A percentile compares a stretch with the other conserved stretches of the same genome.
Evolutionary conservation across 768 basidiomycete species (phyloP).

Genomic region (Pulveroboletus sp.): DNA sequence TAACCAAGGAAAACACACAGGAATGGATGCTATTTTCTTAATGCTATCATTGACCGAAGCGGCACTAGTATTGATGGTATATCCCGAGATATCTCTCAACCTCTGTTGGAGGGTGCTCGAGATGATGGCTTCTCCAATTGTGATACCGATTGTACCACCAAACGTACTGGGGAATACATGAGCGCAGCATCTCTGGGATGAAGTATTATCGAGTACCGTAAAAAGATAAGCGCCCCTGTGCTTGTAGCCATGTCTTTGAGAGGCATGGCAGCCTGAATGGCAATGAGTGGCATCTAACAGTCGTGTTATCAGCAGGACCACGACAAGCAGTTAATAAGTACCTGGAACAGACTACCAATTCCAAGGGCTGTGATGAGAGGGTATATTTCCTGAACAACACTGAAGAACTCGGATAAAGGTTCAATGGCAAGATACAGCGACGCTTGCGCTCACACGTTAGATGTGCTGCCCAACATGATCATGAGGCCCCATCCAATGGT

Average conservation of each 20-base stretch:
- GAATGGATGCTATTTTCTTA: slow-evolving; percentile 35
- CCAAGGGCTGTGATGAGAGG: slow-evolving; percentile 33
- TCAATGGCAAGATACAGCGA: not conserved
- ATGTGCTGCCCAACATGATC: slow-evolving; percentile 34
- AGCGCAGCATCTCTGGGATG: not conserved
- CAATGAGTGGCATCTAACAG: slow-evolving; percentile 30
- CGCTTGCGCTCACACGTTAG: slow-evolving; percentile 22
- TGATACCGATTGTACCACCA: slow-evolving; percentile 72
- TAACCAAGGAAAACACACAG: slow-evolving; percentile 17
- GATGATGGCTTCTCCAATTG: slow-evolving; percentile 69
- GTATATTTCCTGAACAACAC: slow-evolving; percentile 31
- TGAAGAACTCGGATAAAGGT: slow-evolving; percentile 12
- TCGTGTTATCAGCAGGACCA: not conserved
- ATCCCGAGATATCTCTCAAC: slow-evolving; percentile 15
- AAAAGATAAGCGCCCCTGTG: slow-evolving; percentile 35
- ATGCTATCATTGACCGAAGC: slow-evolving; percentile 47
- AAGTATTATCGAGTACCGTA: slow-evolving; percentile 21
- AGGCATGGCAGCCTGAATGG: slow-evolving; percentile 44
- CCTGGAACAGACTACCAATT: slow-evolving; percentile 35
- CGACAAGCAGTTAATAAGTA: not conserved
- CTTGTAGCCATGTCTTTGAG: slow-evolving; percentile 41
- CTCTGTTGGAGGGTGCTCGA: slow-evolving; percentile 41
- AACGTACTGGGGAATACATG: slow-evolving; percentile 44
- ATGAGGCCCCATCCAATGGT: slow-evolving; percentile 35
- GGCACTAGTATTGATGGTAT: slow-evolving; percentile 38